Evolutionary conservation across 2,329 filamentous ascomycete genomes (phyloP).

Genomic region (Colletotrichum tabaci): DNA sequence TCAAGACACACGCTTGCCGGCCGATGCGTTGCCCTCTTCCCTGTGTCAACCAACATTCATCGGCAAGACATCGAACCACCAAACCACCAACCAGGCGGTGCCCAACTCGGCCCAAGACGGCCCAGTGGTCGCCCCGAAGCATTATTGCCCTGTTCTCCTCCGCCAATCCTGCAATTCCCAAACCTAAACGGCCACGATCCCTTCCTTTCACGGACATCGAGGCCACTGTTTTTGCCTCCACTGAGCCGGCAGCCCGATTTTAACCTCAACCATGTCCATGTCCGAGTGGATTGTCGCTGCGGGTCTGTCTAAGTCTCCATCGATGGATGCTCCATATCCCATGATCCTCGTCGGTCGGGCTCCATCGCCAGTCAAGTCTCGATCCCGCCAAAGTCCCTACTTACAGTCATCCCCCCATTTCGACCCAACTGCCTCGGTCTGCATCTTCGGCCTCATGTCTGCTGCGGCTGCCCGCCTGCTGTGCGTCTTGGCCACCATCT

Average conservation of each 20-base stretch:
- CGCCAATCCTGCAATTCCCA: slow-evolving; percentile 9
- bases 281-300: slow-evolving; percentile 9
- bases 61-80: background rate
- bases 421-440: slow-evolving; percentile 28
- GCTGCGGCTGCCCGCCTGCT: slow-evolving; percentile 23
- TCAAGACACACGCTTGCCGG: background rate
- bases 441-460: slow-evolving; percentile 25
- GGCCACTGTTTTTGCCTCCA: slow-evolving; percentile 3
- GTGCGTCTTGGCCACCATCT: slow-evolving; percentile 23
- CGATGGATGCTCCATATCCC: background rate
- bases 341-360: slow-evolving; percentile 15
- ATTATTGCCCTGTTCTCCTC: background rate
- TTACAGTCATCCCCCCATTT: background rate
- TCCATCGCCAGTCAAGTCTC: background rate
- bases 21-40: too few species aligned
- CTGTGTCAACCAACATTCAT: too few species aligned
- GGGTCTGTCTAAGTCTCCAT: background rate
- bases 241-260: slow-evolving; percentile 28
- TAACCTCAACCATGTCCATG: slow-evolving; percentile 33
- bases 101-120: background rate
- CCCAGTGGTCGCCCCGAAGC: slow-evolving; percentile 1
- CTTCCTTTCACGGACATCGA: slow-evolving; percentile 22
- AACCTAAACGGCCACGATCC: slow-evolving; percentile 23
- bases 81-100: background rate
- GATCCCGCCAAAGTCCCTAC: slow-evolving; percentile 2